phyloP scores from a whole-genome alignment of 2,329 filamentous ascomycete genomes.

The Tolypocladium nubicola region DNA sequence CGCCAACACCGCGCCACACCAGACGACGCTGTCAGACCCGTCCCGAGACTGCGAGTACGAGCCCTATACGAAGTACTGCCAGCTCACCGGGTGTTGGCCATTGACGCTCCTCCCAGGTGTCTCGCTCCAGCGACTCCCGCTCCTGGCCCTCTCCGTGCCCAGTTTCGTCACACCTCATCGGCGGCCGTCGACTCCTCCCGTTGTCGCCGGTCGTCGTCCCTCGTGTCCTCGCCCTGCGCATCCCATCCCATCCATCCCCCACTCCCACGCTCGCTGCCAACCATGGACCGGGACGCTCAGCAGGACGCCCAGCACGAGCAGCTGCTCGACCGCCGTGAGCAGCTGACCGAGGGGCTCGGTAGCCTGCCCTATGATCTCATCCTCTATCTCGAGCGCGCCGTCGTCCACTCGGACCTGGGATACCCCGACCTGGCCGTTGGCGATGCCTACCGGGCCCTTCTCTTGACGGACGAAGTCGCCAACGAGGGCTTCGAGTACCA shows the following conservation, averaged over 20 bases:
- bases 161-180: neutral
- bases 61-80: neutral
- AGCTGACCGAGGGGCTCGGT: constrained; percentile 44
- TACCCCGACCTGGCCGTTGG: constrained; percentile 86
- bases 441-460: constrained; percentile 83
- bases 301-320: constrained; percentile 26
- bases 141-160: neutral
- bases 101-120: neutral
- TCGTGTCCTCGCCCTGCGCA: neutral
- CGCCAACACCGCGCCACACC: neutral
- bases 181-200: neutral
- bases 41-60: neutral
- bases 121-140: neutral
- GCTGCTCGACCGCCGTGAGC: constrained; percentile 43
- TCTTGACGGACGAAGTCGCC: constrained; percentile 69
- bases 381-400: constrained; percentile 58
- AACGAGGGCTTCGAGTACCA: constrained; percentile 80
- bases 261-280: neutral
- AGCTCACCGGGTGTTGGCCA: neutral
- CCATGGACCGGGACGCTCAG: constrained; percentile 17
- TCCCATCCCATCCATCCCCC: too few relatives aligned
- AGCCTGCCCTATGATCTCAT: constrained; percentile 50
- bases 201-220: neutral
- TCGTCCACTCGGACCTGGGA: constrained; percentile 60
- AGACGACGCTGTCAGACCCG: neutral